Base-by-base conservation (phyloP, 768 basidiomycete genomes). In the Kwoniella botswanensis region DNA sequence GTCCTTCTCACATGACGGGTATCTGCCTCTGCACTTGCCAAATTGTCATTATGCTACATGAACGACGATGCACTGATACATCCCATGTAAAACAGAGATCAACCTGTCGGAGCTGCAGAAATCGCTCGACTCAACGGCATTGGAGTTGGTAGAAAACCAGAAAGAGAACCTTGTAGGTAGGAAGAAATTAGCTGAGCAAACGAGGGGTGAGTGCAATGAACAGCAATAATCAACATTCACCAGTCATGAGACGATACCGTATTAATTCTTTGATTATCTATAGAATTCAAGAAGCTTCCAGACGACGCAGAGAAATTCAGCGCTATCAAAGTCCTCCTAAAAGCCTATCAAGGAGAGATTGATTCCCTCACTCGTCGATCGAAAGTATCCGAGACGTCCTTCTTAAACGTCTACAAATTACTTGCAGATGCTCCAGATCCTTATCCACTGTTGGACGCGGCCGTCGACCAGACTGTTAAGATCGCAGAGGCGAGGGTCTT, bases 131-230 rank as follows among this genome's bases (percentile, higher is more conserved):
- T 86, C 88, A 6, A 96, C 98, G 71, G 95, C 94, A 4, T 87
- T 98, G 43, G 95, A 98, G 84, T 87, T 99, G 15, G 95, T 99
- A 22, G 94, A 98, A 87, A 95, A 95, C 85, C 95, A 98, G 87
- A 99, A 98, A 86, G 96, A 98, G 86, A 93, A 92, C 74, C 87
- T 98, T 56, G 87, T 99, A 2, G 94, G 94, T 11, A 88, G 97
- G 54, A 99, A 98, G 84, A 91, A 90, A 65, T 87, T 99, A 22
- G 93, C 96, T 1, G 97, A 98, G 85, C 91, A 92, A 82, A 99
- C 97, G 0, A 93, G 96, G 86, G 96, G 96, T 92, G n/a, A n/a
- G 82, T 76, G 35, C 35, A 35, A 35, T 35, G 35, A 35, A 7
- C 6, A 35, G 0, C 6, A 35, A 35, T 7, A 35, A 35, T 35